Base-by-base conservation (phyloP, 345 rosid genomes). In the Mercurialis annua region DNA sequence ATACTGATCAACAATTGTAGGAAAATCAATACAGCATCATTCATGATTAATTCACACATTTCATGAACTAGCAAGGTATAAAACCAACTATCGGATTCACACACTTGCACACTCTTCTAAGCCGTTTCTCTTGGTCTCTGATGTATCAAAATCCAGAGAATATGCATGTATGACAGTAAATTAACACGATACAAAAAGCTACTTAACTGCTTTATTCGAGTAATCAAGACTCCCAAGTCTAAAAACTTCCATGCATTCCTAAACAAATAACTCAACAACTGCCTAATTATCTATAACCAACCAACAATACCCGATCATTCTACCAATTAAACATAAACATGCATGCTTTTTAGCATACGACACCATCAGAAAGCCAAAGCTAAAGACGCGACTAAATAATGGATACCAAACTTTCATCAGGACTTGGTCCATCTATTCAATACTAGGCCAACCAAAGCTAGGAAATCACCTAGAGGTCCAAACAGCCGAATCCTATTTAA, bases 1-100 rank as follows among this genome's bases (percentile, higher is more conserved):
- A 91, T 89, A 49, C 71, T 68, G 58, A 59, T 26, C 17, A 5
- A 34, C 24, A 7, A 18, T 42, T 36, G 5, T 10, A 59, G 10
- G 6, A 23, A 36, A 10, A 9, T 6, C 62, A 57, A 34, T 59
- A 57, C 10, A 23, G 36, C 7, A 57, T 7, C 34, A 11, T 59
- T 59, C 2, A 5, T 36, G 10, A 5, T 33, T 23, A 20, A 55
- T 17, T 8, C 9, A 6, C 23, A 56, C 6, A 15, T 20, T 20
- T 50, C 6, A 50, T 20, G 26, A 50, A 50, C 0, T 54, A 30
- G 60, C 33, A 2, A 56, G 31, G 60, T 30, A 30, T 17, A 30
- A 11, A 57, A 33, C 20, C 20, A 40, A 56, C 30, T 15, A 56
- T 30, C 36, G 17, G 24, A 57, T 2, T 14, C 42, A 36, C 9